A percentile compares a stretch with the other conserved stretches of the same genome.
These are phyloP conservation scores for Blakeslea trispora DNA, from an alignment of 371 early-diverging fungal species.

Conservation along the genomic window DNA sequence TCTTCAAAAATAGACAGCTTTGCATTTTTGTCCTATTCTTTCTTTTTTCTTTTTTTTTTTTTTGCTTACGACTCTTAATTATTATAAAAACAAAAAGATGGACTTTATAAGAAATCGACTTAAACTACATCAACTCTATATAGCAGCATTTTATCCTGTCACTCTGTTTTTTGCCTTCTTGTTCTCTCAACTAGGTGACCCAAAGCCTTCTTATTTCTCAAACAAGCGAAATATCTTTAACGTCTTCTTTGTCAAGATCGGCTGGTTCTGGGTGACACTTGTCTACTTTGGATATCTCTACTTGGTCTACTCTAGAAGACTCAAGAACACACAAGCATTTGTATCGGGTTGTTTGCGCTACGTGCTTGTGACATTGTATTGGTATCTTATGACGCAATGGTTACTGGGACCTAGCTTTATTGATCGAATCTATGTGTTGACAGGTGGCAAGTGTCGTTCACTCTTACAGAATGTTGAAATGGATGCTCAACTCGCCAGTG, in stretches of 20 bases:
- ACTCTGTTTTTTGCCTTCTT: constrained; percentile 34
- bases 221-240: constrained; percentile 80
- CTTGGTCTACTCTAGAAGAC: constrained; percentile 18
- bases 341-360: constrained; percentile 52
- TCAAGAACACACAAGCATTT: constrained; percentile 24
- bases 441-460: constrained; percentile 66
- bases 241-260: constrained; percentile 75
- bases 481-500: constrained; percentile 10
- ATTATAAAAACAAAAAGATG: constrained; percentile 8
- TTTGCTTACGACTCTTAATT: background rate
- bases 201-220: constrained; percentile 56
- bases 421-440: constrained; percentile 73
- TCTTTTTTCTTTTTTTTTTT: constrained; percentile 3
- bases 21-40: background rate
- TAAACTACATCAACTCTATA: constrained; percentile 38
- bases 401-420: constrained; percentile 79
- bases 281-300: constrained; percentile 50
- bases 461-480: constrained; percentile 15
- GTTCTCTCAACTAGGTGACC: constrained; percentile 29
- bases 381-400: constrained; percentile 85
- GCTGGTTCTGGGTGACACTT: constrained; percentile 82
- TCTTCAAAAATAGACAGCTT: too few species aligned
- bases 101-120: constrained; percentile 15
- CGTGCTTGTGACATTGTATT: constrained; percentile 73
- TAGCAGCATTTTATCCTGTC: constrained; percentile 24